Conservation (phyloP, 441 rosid genomes). For the Erodium texanum region DNA sequence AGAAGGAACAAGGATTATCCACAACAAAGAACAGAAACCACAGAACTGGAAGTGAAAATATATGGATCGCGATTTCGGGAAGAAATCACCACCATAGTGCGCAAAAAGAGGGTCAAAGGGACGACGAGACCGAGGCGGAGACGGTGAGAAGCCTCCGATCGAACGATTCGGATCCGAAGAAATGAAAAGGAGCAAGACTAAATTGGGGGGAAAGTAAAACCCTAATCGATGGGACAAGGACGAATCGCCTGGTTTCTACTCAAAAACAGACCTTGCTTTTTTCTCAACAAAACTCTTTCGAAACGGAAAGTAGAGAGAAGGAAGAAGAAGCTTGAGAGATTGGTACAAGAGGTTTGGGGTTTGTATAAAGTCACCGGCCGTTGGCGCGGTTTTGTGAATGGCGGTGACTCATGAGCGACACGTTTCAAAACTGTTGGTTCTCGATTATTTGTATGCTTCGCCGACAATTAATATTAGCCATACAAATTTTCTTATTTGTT, state of each 20-base stretch:
- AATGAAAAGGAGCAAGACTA: no score
- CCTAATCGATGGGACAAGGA: constrained; percentile 2
- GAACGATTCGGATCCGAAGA: background rate
- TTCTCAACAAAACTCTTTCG: background rate
- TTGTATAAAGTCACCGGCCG: background rate
- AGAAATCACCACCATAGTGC: constrained; percentile 40
- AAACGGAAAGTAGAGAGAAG: background rate
- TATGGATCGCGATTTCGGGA: constrained; percentile 18
- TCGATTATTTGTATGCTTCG: background rate
- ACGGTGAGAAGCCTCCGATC: background rate
- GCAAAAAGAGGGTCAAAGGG: constrained; percentile 26
- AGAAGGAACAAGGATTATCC: background rate
- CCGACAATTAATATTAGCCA: background rate
- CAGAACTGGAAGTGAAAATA: constrained; percentile 15
- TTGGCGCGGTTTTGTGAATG: background rate
- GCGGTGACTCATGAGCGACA: background rate
- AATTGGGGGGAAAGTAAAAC: background rate
- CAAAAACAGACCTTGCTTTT: background rate
- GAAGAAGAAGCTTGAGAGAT: background rate
- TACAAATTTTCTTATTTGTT: no score
- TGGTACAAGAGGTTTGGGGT: background rate
- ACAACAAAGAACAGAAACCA: constrained; percentile 16
- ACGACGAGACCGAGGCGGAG: constrained; percentile 24
- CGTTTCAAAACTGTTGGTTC: background rate
- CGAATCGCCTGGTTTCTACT: background rate